phyloP scores from a whole-genome alignment of 805 yeast species.

The Starmerella cellae region DNA sequence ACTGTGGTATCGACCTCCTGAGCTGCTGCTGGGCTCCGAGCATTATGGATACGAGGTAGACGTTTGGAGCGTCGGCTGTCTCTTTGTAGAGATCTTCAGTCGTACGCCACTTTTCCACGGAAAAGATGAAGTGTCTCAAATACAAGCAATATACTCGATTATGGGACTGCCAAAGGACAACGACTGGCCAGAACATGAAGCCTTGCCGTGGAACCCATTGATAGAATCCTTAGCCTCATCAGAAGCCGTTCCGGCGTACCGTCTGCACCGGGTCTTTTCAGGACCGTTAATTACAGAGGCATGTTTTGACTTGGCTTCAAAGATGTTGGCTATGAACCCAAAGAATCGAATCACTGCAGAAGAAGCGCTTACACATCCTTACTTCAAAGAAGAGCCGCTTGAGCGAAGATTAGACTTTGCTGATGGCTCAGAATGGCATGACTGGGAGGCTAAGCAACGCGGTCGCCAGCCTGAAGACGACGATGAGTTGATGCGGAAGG shows the following conservation, averaged over 20 bases:
- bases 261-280: conserved; percentile 35
- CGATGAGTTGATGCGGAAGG: too few relatives aligned
- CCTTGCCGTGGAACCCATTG: conserved; percentile 88
- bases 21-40: conserved; percentile 77
- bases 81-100: conserved; percentile 67
- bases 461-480: conserved; percentile 22
- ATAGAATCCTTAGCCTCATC: conserved; percentile 39
- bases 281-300: conserved; percentile 31
- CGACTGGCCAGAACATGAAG: conserved; percentile 66
- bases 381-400: conserved; percentile 56
- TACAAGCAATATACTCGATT: conserved; percentile 58
- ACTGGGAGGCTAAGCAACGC: conserved; percentile 80
- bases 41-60: conserved; percentile 84
- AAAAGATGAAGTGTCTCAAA: conserved; percentile 72
- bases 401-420: conserved; percentile 49
- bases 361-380: conserved; percentile 55
- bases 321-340: conserved; percentile 60
- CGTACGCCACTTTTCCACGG: conserved; percentile 75
- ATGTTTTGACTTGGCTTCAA: conserved; percentile 47
- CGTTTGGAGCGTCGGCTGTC: conserved; percentile 94
- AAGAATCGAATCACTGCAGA: conserved; percentile 48
- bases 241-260: conserved; percentile 7
- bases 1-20: conserved; percentile 96
- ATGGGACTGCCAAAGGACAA: conserved; percentile 75
- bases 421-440: conserved; percentile 84